Evolutionary conservation across 2,329 filamentous ascomycete genomes (phyloP).

Genomic region (Arthrobotrys entomopaga): DNA sequence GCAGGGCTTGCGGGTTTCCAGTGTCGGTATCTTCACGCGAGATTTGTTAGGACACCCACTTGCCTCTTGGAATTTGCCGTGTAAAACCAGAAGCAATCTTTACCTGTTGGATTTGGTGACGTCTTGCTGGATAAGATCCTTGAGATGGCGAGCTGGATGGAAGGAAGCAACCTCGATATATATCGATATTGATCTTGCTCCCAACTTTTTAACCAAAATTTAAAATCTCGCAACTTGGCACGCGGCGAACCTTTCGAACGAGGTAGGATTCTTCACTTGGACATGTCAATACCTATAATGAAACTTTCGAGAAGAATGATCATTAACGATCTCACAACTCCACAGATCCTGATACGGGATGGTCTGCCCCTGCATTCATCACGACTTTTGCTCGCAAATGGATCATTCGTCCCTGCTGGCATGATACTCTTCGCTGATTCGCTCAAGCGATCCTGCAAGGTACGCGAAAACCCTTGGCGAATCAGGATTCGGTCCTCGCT

Average conservation of each 20-base stretch:
- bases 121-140: too few species aligned
- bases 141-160: too few species aligned
- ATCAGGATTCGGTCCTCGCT: constrained; percentile 29
- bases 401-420: constrained; percentile 6
- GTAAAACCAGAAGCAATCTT: too few species aligned
- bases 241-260: not conserved
- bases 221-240: constrained; percentile 8
- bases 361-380: constrained; percentile 40
- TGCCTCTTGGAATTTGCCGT: too few species aligned
- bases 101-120: not conserved
- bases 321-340: constrained; percentile 23
- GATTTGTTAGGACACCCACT: too few species aligned
- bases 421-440: constrained; percentile 6
- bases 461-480: constrained; percentile 40
- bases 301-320: constrained; percentile 47
- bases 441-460: constrained; percentile 53
- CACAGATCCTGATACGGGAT: constrained; percentile 45
- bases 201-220: constrained; percentile 9
- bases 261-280: constrained; percentile 19
- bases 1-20: too few species aligned
- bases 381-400: constrained; percentile 8
- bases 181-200: too few species aligned
- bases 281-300: constrained; percentile 32
- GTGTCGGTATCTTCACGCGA: too few species aligned
- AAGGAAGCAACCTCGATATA: too few species aligned